Percentiles rank a stretch among this genome's conserved stretches.
Conservation (phyloP, 169 alveolate species). For the Ichthyophthirius multifiliis region DNA sequence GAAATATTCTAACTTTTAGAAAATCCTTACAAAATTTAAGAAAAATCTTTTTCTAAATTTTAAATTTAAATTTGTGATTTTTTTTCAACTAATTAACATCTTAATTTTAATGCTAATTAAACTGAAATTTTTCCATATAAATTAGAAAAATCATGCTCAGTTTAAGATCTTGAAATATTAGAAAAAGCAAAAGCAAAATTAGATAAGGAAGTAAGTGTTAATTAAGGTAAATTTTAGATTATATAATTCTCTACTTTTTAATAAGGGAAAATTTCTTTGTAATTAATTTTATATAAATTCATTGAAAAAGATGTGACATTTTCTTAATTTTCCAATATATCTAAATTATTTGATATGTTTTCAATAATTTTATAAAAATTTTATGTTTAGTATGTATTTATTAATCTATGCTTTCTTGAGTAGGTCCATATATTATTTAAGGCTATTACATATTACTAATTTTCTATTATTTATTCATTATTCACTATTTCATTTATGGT, state of each 20-base stretch:
- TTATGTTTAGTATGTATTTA: background rate
- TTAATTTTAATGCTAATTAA: background rate
- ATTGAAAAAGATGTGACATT: background rate
- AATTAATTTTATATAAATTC: background rate
- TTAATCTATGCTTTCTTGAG: background rate
- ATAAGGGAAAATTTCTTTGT: background rate
- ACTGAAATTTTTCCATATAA: background rate
- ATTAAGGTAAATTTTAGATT: background rate
- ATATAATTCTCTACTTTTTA: background rate
- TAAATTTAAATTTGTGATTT: background rate
- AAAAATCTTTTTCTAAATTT: background rate
- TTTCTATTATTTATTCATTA: background rate
- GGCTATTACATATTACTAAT: background rate
- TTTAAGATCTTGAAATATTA: background rate
- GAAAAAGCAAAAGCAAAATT: background rate
- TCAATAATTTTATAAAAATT: background rate
- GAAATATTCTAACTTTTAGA: background rate
- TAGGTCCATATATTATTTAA: background rate
- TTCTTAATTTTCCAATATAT: background rate
- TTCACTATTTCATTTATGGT: background rate
- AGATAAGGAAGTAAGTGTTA: background rate
- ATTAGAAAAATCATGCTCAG: background rate
- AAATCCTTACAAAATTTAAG: background rate
- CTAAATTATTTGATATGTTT: background rate
- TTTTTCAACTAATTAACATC: background rate